A percentile compares a stretch with the other conserved stretches of the same genome.
phyloP scores from a whole-genome alignment of 1,284 basidiomycete species.

The Heterobasidion parviporum region DNA sequence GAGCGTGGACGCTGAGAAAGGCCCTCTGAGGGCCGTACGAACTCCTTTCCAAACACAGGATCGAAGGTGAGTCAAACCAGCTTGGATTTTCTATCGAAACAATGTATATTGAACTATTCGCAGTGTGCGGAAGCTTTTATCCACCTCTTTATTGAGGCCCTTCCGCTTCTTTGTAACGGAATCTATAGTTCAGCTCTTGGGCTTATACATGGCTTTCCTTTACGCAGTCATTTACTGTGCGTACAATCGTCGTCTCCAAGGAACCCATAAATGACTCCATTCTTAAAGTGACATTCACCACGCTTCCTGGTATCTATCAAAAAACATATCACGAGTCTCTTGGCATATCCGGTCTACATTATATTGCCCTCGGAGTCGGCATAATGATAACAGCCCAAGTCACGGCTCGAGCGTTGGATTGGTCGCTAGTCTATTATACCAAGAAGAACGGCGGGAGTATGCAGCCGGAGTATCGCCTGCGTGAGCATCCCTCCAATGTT shows the following conservation, averaged over 20 bases:
- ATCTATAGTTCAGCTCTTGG: slow-evolving; percentile 35
- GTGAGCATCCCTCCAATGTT: slow-evolving; percentile 8
- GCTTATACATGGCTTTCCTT: slow-evolving; percentile 41
- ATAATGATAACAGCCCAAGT: slow-evolving; percentile 44
- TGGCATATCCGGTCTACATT: slow-evolving; percentile 56
- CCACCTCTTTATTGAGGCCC: slow-evolving; percentile 14
- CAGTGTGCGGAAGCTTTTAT: no score
- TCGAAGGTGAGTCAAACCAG: no score
- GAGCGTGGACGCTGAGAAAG: slow-evolving; percentile 26
- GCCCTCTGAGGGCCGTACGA: slow-evolving; percentile 21
- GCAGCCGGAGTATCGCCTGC: slow-evolving; percentile 43
- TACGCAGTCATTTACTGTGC: slow-evolving; percentile 24
- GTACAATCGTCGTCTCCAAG: not conserved
- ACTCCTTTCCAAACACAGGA: no score
- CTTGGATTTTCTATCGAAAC: no score
- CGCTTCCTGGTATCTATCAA: slow-evolving; percentile 54
- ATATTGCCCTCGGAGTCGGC: slow-evolving; percentile 56
- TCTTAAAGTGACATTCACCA: slow-evolving; percentile 47
- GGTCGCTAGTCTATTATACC: slow-evolving; percentile 42
- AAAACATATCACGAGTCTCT: slow-evolving; percentile 37
- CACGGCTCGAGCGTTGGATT: slow-evolving; percentile 50
- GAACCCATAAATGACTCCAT: not conserved
- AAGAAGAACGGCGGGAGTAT: slow-evolving; percentile 42
- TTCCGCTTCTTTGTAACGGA: slow-evolving; percentile 36
- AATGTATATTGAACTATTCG: no score